Percentiles rank a stretch among this genome's conserved stretches.
phyloP scores from a whole-genome alignment of 2,329 filamentous ascomycete genomes.

The Diaporthe sp. region DNA sequence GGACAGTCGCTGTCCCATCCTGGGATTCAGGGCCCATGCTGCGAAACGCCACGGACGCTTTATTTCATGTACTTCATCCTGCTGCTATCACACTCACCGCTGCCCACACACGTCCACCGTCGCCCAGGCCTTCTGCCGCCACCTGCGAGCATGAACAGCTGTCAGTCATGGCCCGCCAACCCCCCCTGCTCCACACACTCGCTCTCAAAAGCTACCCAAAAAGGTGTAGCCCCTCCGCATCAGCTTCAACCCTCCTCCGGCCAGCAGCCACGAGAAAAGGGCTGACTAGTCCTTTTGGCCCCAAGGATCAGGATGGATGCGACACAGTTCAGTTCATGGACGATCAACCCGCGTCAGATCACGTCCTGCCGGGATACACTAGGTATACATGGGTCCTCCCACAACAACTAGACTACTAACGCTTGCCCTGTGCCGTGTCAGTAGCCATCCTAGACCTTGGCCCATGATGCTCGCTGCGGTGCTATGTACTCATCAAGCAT shows the following conservation, averaged over 20 bases:
- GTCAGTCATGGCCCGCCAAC: conserved; percentile 29
- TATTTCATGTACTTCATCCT: conserved; percentile 33
- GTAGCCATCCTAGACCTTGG: not conserved
- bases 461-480: conserved; percentile 18
- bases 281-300: conserved; percentile 34
- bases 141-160: conserved; percentile 31
- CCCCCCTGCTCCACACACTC: conserved; percentile 31
- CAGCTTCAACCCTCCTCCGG: conserved; percentile 2
- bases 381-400: conserved; percentile 27
- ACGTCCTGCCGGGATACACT: conserved; percentile 27
- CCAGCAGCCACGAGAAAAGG: conserved; percentile 19
- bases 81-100: conserved; percentile 31
- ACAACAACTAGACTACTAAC: not conserved
- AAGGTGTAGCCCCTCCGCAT: conserved; percentile 1
- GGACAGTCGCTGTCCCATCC: conserved; percentile 14
- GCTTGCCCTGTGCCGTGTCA: conserved; percentile 8
- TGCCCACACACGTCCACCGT: conserved; percentile 24
- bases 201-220: conserved; percentile 34
- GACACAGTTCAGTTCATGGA: conserved; percentile 18
- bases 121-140: conserved; percentile 25
- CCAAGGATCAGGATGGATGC: conserved; percentile 26
- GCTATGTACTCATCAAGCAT: conserved; percentile 23
- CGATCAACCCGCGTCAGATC: conserved; percentile 20
- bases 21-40: conserved; percentile 22
- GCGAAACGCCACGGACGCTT: conserved; percentile 31